phyloP scores from a whole-genome alignment of 176 grass and related monocot species.

The Aegilops speltoides region DNA sequence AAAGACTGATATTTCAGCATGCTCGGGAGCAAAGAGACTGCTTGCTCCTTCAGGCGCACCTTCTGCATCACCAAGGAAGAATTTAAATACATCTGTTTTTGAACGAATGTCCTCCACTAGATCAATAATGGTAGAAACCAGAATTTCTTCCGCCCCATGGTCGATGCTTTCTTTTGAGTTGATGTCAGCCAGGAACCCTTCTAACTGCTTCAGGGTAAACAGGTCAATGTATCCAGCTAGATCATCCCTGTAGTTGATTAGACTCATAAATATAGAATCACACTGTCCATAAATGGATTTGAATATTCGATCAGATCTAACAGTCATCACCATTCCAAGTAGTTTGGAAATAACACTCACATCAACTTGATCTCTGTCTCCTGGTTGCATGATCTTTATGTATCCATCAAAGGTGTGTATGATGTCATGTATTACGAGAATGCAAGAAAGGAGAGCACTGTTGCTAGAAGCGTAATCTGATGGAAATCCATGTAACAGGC shows the following conservation, averaged over 20 bases:
- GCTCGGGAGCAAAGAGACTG: constrained; percentile 49
- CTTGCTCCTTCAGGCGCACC: constrained; percentile 47
- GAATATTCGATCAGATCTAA: constrained; percentile 76
- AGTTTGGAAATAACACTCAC: constrained; percentile 52
- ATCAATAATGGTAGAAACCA: constrained; percentile 66
- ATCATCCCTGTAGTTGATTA: constrained; percentile 61
- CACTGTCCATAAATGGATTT: constrained; percentile 59
- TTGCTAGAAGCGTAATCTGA: constrained; percentile 55
- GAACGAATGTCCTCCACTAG: constrained; percentile 56
- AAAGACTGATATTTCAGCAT: constrained; percentile 64
- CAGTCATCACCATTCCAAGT: constrained; percentile 59
- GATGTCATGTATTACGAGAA: constrained; percentile 75
- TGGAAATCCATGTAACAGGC: constrained; percentile 89
- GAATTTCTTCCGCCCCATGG: constrained; percentile 54
- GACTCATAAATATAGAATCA: constrained; percentile 57
- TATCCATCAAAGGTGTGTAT: constrained; percentile 61
- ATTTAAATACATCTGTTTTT: constrained; percentile 64
- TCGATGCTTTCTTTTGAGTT: constrained; percentile 49
- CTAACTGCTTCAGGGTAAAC: constrained; percentile 83
- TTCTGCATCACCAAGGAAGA: constrained; percentile 71
- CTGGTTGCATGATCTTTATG: constrained; percentile 49
- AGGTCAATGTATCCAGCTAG: constrained; percentile 64
- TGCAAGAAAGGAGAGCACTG: constrained; percentile 81
- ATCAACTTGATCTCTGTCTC: constrained; percentile 41
- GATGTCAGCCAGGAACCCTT: constrained; percentile 61